Base-by-base conservation (phyloP, 2,329 filamentous ascomycete genomes). In the Diaporthe ampelina region DNA sequence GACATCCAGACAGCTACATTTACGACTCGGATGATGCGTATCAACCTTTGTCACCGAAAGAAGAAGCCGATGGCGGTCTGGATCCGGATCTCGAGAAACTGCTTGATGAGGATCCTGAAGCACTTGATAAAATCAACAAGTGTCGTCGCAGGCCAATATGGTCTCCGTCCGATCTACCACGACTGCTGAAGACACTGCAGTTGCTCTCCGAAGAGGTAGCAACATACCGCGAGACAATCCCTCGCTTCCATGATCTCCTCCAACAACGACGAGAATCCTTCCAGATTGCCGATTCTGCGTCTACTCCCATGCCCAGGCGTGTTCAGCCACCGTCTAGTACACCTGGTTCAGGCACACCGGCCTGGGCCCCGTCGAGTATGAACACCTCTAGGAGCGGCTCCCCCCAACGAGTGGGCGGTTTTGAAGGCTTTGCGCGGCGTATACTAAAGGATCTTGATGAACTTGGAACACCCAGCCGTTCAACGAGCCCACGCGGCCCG, bases 171-270 rank as follows among this genome's bases (percentile, higher is more conserved):
- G 86, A 86, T 65, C 82, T 88, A 26, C 89, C 87, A 26, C 86
- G 86, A 40, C 85, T 94, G 5, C 85, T 94, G 19, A 81, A 82
- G 1, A 85, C 92, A 29, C 82, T 95, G 0, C 88, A 91, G 76
- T 83, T 82, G 9, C 86, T 95, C 0, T 88, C 90, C 15, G 87
- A 90, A 32, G 91, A 94, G 79, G 88, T 94, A 17, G 82, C 86
- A 19, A 84, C 84, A 1, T 95, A 93, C 84, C 89, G 91, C 70
- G 85, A 86, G 61, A 88, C 90, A 8, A 88, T 95, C 9, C 90
- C 93, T 0, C 90, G 94, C 50, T 95, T 95, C 79, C 92, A 94
- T 69, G 91, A 93, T 50, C 86, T 95, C 3, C 84, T 95, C 5
- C 92, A 88, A 83, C 91, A 88, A 81, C 91, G 87, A 17, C 90